Conservation (phyloP, 2,329 filamentous ascomycete species). For the Phialophora chinensis region DNA sequence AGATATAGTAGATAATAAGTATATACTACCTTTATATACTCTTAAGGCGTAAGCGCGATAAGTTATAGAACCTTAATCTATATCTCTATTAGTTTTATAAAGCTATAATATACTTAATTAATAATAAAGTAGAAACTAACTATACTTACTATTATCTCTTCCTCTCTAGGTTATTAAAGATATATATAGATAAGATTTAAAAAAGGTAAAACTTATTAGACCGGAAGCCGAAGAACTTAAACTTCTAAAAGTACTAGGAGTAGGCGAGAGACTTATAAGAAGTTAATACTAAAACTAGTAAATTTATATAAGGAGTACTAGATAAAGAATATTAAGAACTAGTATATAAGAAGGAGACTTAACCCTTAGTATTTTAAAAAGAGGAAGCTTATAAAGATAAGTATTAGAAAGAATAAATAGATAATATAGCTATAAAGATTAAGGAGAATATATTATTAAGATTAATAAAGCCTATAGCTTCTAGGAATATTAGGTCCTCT, state of each 20-base stretch:
- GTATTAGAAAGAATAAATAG: neutral
- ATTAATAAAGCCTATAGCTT: neutral
- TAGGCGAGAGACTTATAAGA: neutral
- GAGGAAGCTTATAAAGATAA: neutral
- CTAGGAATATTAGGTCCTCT: neutral
- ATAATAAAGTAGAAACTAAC: too few species aligned
- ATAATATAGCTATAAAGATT: neutral
- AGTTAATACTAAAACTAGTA: neutral
- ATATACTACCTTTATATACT: too few species aligned
- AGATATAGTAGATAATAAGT: too few species aligned
- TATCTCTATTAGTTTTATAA: too few species aligned
- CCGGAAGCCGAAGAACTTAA: neutral
- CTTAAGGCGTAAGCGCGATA: too few species aligned
- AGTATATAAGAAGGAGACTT: neutral
- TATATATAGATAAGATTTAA: constrained; percentile 7
- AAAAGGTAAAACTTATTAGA: neutral
- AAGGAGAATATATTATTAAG: neutral
- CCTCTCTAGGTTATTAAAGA: too few species aligned
- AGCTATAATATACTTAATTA: too few species aligned
- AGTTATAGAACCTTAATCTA: too few species aligned
- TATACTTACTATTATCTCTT: too few species aligned
- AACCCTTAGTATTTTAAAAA: neutral
- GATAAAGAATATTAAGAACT: neutral
- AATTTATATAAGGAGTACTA: constrained; percentile 6
- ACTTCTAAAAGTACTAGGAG: neutral